phyloP scores from a whole-genome alignment of 1,284 basidiomycete genomes.

The Naganishia albida region DNA sequence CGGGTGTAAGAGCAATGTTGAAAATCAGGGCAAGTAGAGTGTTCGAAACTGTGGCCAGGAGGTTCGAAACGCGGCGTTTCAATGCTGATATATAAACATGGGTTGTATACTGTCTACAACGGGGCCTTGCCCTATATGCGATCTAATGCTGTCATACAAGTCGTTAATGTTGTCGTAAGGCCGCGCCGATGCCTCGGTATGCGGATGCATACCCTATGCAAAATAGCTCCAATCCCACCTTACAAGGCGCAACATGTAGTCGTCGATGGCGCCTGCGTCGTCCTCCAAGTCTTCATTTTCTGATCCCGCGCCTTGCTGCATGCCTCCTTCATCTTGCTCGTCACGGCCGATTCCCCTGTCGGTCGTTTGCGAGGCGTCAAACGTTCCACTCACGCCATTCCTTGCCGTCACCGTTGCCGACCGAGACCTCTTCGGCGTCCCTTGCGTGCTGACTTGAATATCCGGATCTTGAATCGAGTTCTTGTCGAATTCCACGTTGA shows the following conservation, averaged over 20 bases:
- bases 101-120: too few relatives aligned
- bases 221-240: conserved; percentile 76
- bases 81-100: too few relatives aligned
- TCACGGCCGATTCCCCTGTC: conserved; percentile 45
- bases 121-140: too few relatives aligned
- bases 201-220: conserved; percentile 33
- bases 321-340: conserved; percentile 40
- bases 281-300: conserved; percentile 57
- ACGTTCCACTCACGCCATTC: not conserved
- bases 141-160: too few relatives aligned
- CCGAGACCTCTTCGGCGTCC: not conserved
- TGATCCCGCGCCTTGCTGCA: conserved; percentile 46
- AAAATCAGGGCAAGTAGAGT: too few relatives aligned
- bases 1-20: too few relatives aligned
- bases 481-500: conserved; percentile 56
- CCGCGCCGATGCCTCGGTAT: too few relatives aligned
- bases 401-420: not conserved
- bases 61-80: too few relatives aligned
- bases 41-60: too few relatives aligned
- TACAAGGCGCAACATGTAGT: conserved; percentile 83
- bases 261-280: conserved; percentile 60
- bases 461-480: conserved; percentile 32
- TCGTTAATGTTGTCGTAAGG: too few relatives aligned
- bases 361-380: conserved; percentile 34
- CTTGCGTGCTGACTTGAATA: not conserved